Evolutionary conservation across 116 monocot genomes (phyloP).

Genomic region (Dioscorea cayenensis): DNA sequence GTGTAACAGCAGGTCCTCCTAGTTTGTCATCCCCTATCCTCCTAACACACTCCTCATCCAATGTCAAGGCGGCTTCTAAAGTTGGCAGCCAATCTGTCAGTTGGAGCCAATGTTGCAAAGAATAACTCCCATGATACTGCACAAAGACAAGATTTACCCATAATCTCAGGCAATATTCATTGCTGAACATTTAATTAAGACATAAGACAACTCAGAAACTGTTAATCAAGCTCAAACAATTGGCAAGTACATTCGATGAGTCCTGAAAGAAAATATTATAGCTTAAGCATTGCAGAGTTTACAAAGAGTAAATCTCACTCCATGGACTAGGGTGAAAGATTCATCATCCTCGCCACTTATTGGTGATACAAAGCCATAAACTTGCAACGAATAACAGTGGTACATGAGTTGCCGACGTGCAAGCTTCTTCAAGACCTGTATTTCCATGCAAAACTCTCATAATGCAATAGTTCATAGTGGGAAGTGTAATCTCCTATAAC

Average conservation of each 20-base stretch:
- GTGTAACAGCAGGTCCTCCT: conserved; percentile 89
- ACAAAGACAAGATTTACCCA: conserved; percentile 4
- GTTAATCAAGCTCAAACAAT: neutral
- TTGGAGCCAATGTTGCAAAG: conserved; percentile 87
- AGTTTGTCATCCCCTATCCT: conserved; percentile 80
- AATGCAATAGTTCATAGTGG: neutral
- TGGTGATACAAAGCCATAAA: conserved; percentile 69
- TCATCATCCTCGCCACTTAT: conserved; percentile 18
- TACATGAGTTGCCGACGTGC: conserved; percentile 76
- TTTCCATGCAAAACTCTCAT: neutral
- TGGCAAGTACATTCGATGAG: neutral
- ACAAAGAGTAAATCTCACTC: conserved; percentile 36
- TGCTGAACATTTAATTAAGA: neutral
- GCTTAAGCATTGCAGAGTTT: no score
- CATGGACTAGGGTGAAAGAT: conserved; percentile 75
- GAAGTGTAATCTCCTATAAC: neutral
- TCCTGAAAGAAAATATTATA: neutral
- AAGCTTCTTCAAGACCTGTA: conserved; percentile 80
- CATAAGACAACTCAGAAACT: neutral
- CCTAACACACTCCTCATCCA: conserved; percentile 86
- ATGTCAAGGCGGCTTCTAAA: conserved; percentile 73
- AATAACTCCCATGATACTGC: conserved; percentile 97
- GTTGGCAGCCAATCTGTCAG: conserved; percentile 94
- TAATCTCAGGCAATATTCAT: neutral
- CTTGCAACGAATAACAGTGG: conserved; percentile 86